A percentile compares a stretch with the other conserved stretches of the same genome.
Conservation (phyloP, 2,329 filamentous ascomycete genomes). For the Pseudocercospora eumusae region DNA sequence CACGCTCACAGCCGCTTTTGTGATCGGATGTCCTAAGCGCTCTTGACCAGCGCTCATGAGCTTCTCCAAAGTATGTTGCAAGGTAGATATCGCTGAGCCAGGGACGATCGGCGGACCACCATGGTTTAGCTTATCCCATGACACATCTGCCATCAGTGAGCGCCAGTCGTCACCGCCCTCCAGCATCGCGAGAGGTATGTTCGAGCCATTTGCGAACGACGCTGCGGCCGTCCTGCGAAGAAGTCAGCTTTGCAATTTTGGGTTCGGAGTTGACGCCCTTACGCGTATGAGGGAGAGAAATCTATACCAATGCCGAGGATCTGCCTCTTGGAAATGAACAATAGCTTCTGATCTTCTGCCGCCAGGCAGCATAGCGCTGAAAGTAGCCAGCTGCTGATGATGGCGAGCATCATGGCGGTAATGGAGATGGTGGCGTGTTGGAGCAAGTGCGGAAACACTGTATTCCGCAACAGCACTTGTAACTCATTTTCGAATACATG, state of each 20-base stretch:
- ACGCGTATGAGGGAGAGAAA: constrained; percentile 3
- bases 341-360: too few species aligned
- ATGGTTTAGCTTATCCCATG: not conserved
- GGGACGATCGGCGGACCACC: not conserved
- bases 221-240: not conserved
- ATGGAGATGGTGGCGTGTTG: too few species aligned
- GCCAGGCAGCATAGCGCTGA: too few species aligned
- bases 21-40: not conserved
- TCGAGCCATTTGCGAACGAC: constrained; percentile 3
- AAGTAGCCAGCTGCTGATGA: too few species aligned
- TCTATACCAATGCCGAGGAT: not conserved
- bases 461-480: too few species aligned
- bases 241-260: not conserved
- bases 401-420: too few species aligned
- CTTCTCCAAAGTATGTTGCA: not conserved
- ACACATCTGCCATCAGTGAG: not conserved
- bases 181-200: not conserved
- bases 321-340: not conserved
- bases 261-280: not conserved
- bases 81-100: not conserved
- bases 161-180: not conserved
- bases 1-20: not conserved
- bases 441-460: too few species aligned
- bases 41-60: not conserved
- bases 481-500: too few species aligned